A percentile compares a stretch with the other conserved stretches of the same genome.
Evolutionary conservation across 2,329 filamentous ascomycete species (phyloP).

Genomic region (Uncinocarpus reesii): DNA sequence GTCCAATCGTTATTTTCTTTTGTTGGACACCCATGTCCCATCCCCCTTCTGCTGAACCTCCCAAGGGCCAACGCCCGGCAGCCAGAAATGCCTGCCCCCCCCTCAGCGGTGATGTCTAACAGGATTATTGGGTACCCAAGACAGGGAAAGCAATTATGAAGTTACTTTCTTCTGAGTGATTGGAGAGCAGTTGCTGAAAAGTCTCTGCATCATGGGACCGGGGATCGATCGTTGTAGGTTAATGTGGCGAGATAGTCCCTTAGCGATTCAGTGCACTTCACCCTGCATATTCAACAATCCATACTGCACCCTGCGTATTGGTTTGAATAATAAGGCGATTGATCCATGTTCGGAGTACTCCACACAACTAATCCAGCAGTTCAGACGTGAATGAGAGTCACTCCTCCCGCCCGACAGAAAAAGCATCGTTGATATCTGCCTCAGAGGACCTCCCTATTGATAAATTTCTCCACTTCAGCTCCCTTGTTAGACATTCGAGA

Average conservation of each 20-base stretch:
- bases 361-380: neutral
- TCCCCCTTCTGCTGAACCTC: neutral
- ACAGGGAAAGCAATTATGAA: neutral
- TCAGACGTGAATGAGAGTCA: neutral
- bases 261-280: neutral
- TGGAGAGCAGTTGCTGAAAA: neutral
- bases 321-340: too few species aligned
- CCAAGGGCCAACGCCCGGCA: slow-evolving; percentile 4
- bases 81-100: neutral
- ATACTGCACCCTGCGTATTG: neutral
- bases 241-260: neutral
- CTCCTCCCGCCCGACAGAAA: neutral
- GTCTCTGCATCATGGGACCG: neutral
- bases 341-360: too few species aligned
- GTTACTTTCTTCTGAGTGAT: neutral
- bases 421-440: neutral
- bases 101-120: neutral
- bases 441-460: neutral
- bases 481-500: neutral
- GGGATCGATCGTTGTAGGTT: neutral
- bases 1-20: slow-evolving; percentile 1
- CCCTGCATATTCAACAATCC: too few species aligned
- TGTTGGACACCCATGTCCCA: neutral
- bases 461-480: neutral
- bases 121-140: slow-evolving; percentile 5